Base-by-base conservation (phyloP, 192 early-diverging fungal genomes). In the Chytriomyces hyalinus region DNA sequence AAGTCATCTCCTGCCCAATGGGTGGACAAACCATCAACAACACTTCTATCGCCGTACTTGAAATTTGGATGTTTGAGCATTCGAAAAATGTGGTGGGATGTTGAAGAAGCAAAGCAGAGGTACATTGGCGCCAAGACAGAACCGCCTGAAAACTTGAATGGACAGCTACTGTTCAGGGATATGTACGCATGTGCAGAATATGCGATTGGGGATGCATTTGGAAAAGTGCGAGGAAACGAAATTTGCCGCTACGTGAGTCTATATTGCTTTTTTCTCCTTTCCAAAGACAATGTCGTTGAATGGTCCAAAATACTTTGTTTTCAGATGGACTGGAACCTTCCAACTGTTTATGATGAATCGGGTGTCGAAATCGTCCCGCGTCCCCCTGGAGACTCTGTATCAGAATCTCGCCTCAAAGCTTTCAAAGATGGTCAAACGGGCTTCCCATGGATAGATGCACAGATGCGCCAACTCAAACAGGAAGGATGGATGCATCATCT, bases 401-500 rank as follows among this genome's bases (percentile, higher is more conserved):
- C 59, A 15, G 59, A 61, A 47, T 63, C 24, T 46, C 24, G 20
- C 43, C 66, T 82, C 7, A 49, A 44, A 10, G 77, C 76, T 2
- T 82, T 62, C 65, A 43, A 11, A 13, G 59, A 65, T 4, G 82
- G 73, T 6, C 51, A 45, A 22, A 83, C 82, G 9, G 82, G 82
- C 0, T 83, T 51, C 61, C 82, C 82, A 6, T 83, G 82, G 82
- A 83, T 83, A 43, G 82, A 83, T 45, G 78, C 82, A 4, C 24
- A 67, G 5, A 83, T 83, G 82, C 24, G 24, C 6, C 82, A 83
- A 60, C 64, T 83, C 26, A 36, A 57, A n/a, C 63, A 59, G 22
- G 82, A 83, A 66, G 82, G 82, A 0, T 83, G 82, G 82, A 77
- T 80, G 6, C 82, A 83, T 57, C 82, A 83, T 66, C 72, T 83